Percentiles rank a stretch among this genome's conserved stretches.
These are phyloP conservation scores for Nicotiana attenuata DNA, from an alignment of 257 asterid genomes.

Conservation along the genomic window DNA sequence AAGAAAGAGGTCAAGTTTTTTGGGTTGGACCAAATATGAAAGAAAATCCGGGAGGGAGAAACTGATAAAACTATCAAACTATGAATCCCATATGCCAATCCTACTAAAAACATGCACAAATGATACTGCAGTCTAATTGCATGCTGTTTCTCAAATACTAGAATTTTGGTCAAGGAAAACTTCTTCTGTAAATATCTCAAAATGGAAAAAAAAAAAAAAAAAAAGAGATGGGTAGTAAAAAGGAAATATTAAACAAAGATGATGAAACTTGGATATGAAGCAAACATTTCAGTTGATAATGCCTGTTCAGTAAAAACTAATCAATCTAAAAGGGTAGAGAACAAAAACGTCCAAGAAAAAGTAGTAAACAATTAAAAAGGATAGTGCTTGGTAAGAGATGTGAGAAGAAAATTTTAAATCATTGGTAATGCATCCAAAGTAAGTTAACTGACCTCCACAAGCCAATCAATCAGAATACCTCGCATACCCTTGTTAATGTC, in stretches of 20 bases:
- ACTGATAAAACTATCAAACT: not conserved
- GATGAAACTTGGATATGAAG: not conserved
- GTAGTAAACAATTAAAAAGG: not conserved
- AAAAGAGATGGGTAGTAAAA: no score
- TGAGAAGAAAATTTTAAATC: not conserved
- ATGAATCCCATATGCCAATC: not conserved
- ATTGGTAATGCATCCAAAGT: not conserved
- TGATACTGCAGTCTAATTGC: not conserved
- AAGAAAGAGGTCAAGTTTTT: not conserved
- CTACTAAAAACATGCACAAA: not conserved
- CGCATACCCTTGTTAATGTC: slow-evolving; percentile 69
- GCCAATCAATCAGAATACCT: slow-evolving; percentile 83
- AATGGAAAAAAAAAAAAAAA: no score
- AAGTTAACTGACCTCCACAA: slow-evolving; percentile 60
- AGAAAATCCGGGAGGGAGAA: not conserved
- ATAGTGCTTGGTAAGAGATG: not conserved
- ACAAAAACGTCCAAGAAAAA: not conserved
- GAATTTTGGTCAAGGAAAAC: not conserved
- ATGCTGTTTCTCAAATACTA: not conserved
- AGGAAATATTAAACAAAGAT: no score
- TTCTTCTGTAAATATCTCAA: not conserved
- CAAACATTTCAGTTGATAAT: not conserved
- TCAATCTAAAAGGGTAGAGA: not conserved
- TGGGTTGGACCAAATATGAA: not conserved
- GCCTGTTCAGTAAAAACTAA: not conserved